These are phyloP conservation scores for Kitagawia praeruptora DNA, from an alignment of 129 eudicot species.

Conservation along the genomic window DNA sequence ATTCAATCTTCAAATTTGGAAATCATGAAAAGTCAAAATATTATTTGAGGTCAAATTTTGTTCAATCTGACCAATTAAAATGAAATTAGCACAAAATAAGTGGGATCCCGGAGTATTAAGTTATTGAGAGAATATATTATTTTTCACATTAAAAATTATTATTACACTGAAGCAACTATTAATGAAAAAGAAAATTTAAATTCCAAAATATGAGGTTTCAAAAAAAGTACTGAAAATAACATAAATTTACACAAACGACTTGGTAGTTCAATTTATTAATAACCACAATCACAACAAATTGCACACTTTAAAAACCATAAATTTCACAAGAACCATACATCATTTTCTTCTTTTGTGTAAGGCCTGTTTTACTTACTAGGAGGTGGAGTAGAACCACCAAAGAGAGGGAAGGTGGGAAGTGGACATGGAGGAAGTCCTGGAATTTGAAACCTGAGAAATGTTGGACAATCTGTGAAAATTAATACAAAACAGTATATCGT, in stretches of 20 bases:
- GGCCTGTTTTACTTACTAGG: neutral
- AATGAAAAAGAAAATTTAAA: no score
- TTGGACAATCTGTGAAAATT: no score
- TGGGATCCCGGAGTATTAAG: no score
- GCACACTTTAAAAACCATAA: neutral
- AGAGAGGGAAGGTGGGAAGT: neutral
- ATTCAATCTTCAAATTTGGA: no score
- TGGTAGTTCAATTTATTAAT: neutral
- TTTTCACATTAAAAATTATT: neutral
- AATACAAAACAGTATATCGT: no score
- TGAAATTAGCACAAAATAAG: no score
- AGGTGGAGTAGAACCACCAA: neutral
- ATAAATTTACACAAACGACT: neutral
- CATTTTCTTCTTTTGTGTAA: neutral
- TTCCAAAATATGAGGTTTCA: neutral
- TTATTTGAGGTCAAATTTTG: no score
- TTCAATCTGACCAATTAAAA: no score
- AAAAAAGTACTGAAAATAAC: neutral
- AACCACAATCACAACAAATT: constrained; percentile 2
- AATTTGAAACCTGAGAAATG: neutral
- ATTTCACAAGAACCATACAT: neutral
- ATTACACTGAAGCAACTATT: neutral
- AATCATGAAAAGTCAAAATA: no score
- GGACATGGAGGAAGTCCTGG: constrained; percentile 8
- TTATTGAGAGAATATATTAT: no score